Percentiles rank a stretch among this genome's conserved stretches.
These are phyloP conservation scores for Lepiota venenata DNA, from an alignment of 768 basidiomycete species.

Conservation along the genomic window DNA sequence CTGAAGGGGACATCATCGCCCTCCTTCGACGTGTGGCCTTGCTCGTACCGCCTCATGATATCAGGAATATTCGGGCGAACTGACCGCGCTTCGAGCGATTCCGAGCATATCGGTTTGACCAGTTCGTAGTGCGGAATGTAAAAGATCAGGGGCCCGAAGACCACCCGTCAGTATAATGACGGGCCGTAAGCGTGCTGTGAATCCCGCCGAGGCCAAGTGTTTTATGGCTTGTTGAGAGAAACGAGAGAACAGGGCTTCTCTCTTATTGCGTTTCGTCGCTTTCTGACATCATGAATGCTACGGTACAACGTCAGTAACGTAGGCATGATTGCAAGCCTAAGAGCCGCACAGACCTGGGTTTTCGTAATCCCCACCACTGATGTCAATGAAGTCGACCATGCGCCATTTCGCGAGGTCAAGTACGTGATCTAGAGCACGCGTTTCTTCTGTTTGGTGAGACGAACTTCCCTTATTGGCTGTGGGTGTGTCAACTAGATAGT, in stretches of 20 bases:
- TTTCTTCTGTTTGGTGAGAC: slow-evolving; percentile 25
- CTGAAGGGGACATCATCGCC: slow-evolving; percentile 33
- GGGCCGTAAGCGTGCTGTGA: slow-evolving; percentile 34
- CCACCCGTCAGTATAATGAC: slow-evolving; percentile 82
- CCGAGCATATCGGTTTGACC: slow-evolving; percentile 74
- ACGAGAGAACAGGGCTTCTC: slow-evolving; percentile 71
- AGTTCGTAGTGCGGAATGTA: slow-evolving; percentile 48
- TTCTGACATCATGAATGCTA: slow-evolving; percentile 42
- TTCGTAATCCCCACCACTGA: slow-evolving; percentile 87
- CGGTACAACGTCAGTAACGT: background rate
- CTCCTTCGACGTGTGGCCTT: slow-evolving; percentile 11
- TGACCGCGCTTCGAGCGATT: slow-evolving; percentile 65
- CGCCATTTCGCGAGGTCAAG: slow-evolving; percentile 59
- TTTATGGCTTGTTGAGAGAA: slow-evolving; percentile 60
- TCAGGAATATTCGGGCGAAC: slow-evolving; percentile 58
- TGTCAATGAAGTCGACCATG: slow-evolving; percentile 78
- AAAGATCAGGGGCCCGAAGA: slow-evolving; percentile 54
- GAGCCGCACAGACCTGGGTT: slow-evolving; percentile 47
- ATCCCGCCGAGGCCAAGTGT: slow-evolving; percentile 29
- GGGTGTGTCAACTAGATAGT: slow-evolving; percentile 47
- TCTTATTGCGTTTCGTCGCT: slow-evolving; percentile 27
- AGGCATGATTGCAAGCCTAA: background rate
- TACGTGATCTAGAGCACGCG: slow-evolving; percentile 58
- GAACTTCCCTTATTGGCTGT: slow-evolving; percentile 4
- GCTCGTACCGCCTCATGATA: slow-evolving; percentile 25